phyloP scores from a whole-genome alignment of 225 moss, liverwort and hornwort genomes.

The Anthoceros angustus region DNA sequence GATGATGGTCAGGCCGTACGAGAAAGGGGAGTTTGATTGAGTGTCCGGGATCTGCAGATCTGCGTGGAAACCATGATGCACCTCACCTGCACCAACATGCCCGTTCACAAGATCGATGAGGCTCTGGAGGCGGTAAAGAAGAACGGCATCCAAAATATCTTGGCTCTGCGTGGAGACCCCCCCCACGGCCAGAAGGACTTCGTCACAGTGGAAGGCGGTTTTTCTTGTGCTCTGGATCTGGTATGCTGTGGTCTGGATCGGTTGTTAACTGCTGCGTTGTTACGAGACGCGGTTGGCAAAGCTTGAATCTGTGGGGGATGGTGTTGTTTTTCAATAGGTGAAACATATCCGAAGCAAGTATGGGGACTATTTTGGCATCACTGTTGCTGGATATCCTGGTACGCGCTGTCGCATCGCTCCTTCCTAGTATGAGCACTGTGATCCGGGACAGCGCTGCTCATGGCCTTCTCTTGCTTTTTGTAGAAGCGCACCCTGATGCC shows the following conservation, averaged over 20 bases:
- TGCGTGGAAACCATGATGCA: slow-evolving; percentile 99
- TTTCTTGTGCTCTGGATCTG: slow-evolving; percentile 80
- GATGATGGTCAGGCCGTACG: too few species aligned
- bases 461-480: neutral
- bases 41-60: slow-evolving; percentile 27
- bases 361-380: slow-evolving; percentile 86
- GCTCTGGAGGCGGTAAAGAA: slow-evolving; percentile 56
- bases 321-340: slow-evolving; percentile 34
- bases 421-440: too few species aligned
- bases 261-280: too few species aligned
- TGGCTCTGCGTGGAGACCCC: slow-evolving; percentile 94
- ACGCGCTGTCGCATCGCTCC: neutral
- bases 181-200: slow-evolving; percentile 91
- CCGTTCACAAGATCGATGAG: slow-evolving; percentile 59
- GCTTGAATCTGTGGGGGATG: neutral
- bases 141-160: slow-evolving; percentile 87
- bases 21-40: too few species aligned
- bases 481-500: slow-evolving; percentile 42
- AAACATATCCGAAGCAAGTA: slow-evolving; percentile 64
- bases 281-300: neutral
- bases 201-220: slow-evolving; percentile 67
- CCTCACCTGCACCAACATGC: slow-evolving; percentile 98
- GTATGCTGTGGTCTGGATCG: slow-evolving; percentile 12
- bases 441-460: too few species aligned
- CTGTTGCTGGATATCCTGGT: slow-evolving; percentile 98